Evolutionary conservation across 768 basidiomycete species (phyloP).

Genomic region (Amanita phalloides): DNA sequence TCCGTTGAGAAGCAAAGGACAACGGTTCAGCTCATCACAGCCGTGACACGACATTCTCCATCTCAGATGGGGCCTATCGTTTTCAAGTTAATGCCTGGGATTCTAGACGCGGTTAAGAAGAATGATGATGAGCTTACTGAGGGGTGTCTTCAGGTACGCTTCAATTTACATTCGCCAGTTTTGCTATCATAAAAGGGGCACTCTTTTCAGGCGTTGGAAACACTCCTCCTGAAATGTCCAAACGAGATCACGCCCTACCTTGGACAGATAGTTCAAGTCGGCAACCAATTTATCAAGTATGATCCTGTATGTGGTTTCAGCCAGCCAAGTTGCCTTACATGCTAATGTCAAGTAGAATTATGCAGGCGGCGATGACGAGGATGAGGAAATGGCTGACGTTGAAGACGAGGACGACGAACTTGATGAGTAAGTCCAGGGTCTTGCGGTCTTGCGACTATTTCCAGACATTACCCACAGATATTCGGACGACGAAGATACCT

Average conservation of each 20-base stretch:
- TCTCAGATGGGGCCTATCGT: conserved; percentile 52
- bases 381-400: conserved; percentile 53
- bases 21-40: conserved; percentile 69
- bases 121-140: conserved; percentile 84
- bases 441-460: conserved; percentile 3
- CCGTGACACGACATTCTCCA: conserved; percentile 68
- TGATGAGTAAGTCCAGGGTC: conserved; percentile 76
- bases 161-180: background rate
- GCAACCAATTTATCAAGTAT: conserved; percentile 75
- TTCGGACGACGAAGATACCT: conserved; percentile 96
- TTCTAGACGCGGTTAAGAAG: conserved; percentile 55
- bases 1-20: conserved; percentile 64
- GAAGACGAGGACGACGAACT: conserved; percentile 79
- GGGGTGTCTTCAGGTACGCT: conserved; percentile 57
- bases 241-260: conserved; percentile 71
- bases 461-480: conserved; percentile 39
- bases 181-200: background rate
- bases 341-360: conserved; percentile 30
- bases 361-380: conserved; percentile 36
- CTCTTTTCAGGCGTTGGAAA: conserved; percentile 63
- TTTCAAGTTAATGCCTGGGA: conserved; percentile 53
- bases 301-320: conserved; percentile 61
- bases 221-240: conserved; percentile 74
- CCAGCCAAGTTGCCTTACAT: background rate
- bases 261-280: conserved; percentile 54